Percentiles rank a stretch among this genome's conserved stretches.
These are phyloP conservation scores for Plantago ovata DNA, from an alignment of 257 asterid genomes.

Conservation along the genomic window DNA sequence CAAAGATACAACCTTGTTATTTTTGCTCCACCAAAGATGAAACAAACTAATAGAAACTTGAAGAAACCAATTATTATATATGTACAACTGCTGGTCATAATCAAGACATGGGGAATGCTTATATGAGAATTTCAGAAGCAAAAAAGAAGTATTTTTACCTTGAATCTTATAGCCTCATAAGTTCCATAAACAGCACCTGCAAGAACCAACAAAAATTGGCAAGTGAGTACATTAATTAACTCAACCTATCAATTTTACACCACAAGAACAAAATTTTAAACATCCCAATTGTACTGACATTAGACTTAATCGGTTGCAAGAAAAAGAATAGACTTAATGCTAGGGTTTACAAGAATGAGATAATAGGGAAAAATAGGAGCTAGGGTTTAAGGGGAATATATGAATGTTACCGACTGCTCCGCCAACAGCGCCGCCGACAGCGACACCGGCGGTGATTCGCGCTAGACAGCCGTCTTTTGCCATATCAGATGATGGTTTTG, in stretches of 20 bases:
- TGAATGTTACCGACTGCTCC: slow-evolving; percentile 61
- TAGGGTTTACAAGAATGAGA: slow-evolving; percentile 6
- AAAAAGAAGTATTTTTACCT: slow-evolving; percentile 30
- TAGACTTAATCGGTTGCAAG: no score
- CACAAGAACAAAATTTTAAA: no score
- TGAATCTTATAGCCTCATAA: slow-evolving; percentile 58
- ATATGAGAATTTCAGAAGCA: neutral
- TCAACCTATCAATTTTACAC: no score
- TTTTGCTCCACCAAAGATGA: neutral
- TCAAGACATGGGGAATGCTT: no score
- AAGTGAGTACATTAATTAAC: no score
- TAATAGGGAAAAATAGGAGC: slow-evolving; percentile 6
- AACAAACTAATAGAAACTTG: neutral
- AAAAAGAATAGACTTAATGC: no score
- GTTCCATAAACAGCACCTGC: slow-evolving; percentile 77
- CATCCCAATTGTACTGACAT: no score
- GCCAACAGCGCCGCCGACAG: slow-evolving; percentile 82
- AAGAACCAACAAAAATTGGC: no score
- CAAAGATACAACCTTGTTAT: no score
- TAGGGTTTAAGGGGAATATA: slow-evolving; percentile 33
- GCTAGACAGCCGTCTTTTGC: slow-evolving; percentile 61
- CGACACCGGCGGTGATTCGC: slow-evolving; percentile 59
- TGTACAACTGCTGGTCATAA: neutral
- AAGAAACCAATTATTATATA: neutral
- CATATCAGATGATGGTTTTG: no score